These are phyloP conservation scores for Scutellaria minor DNA, from an alignment of 257 asterid genomes.

Conservation along the genomic window DNA sequence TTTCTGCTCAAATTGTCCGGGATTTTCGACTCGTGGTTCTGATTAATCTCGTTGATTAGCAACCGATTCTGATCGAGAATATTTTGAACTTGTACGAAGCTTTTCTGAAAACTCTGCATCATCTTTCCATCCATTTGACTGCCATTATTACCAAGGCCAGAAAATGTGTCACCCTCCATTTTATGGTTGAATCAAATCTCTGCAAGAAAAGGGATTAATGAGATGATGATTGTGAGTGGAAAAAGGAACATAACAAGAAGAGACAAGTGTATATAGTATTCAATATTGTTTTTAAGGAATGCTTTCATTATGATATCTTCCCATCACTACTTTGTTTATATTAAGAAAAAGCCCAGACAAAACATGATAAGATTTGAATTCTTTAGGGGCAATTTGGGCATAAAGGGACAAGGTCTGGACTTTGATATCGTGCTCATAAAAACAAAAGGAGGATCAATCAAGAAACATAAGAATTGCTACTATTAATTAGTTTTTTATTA, in stretches of 20 bases:
- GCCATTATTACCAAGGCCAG: slow-evolving; percentile 58
- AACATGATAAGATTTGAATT: slow-evolving; percentile 78
- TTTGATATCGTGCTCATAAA: slow-evolving; percentile 53
- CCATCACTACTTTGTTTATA: slow-evolving; percentile 54
- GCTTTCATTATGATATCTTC: slow-evolving; percentile 54
- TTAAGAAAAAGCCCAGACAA: slow-evolving; percentile 63
- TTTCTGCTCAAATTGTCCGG: slow-evolving; percentile 83
- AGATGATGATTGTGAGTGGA: slow-evolving; percentile 18
- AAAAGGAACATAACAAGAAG: slow-evolving; percentile 26
- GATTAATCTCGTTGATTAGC: slow-evolving; percentile 80
- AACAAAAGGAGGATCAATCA: slow-evolving; percentile 25
- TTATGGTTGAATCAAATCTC: slow-evolving; percentile 27
- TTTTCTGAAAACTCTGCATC: slow-evolving; percentile 79
- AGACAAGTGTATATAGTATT: slow-evolving; percentile 35
- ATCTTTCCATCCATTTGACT: slow-evolving; percentile 68
- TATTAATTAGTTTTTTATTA: not conserved
- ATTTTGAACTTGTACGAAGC: slow-evolving; percentile 80
- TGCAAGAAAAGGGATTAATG: slow-evolving; percentile 32
- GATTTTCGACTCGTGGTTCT: slow-evolving; percentile 84
- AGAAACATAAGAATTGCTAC: no score
- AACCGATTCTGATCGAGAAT: slow-evolving; percentile 83
- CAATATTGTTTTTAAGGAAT: slow-evolving; percentile 46
- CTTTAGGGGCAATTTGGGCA: slow-evolving; percentile 61
- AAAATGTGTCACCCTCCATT: slow-evolving; percentile 83
- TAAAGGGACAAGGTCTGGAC: slow-evolving; percentile 73